Percentiles rank a stretch among this genome's conserved stretches.
These are phyloP conservation scores for Paramarasmius palmivorus DNA, from an alignment of 1,284 basidiomycete genomes.

Conservation along the genomic window DNA sequence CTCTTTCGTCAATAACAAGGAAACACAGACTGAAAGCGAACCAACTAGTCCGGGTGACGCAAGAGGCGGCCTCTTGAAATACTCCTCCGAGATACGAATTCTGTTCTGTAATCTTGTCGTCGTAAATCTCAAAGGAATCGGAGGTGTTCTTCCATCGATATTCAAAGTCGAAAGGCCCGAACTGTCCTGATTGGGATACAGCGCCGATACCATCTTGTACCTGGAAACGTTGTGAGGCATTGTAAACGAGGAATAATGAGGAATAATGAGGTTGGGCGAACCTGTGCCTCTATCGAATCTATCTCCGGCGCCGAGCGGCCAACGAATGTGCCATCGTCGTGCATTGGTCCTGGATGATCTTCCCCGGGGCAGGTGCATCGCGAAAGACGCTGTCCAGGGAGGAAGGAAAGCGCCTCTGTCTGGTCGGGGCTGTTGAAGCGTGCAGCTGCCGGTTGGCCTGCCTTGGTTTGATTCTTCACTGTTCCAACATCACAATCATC, in stretches of 20 bases:
- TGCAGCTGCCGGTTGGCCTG: constrained; percentile 24
- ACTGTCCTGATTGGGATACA: constrained; percentile 65
- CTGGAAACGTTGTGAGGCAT: background rate
- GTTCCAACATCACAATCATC: constrained; percentile 76
- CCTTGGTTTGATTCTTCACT: constrained; percentile 51
- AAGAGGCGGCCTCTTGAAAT: constrained; percentile 52
- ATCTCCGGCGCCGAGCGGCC: constrained; percentile 87
- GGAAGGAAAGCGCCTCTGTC: constrained; percentile 50
- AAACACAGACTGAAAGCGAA: background rate
- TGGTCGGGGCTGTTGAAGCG: constrained; percentile 31
- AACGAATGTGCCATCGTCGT: constrained; percentile 57
- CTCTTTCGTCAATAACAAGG: constrained; percentile 12
- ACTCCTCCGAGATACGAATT: constrained; percentile 42
- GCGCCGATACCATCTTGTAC: constrained; percentile 28
- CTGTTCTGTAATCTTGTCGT: constrained; percentile 34
- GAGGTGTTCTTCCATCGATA: constrained; percentile 49
- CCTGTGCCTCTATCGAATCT: constrained; percentile 76
- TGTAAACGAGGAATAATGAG: constrained; percentile 11
- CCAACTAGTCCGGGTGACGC: constrained; percentile 12
- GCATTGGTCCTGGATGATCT: constrained; percentile 80
- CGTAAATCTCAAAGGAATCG: constrained; percentile 44
- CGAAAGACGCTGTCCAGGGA: constrained; percentile 82
- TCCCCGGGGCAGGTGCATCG: constrained; percentile 80
- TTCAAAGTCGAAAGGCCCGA: constrained; percentile 51
- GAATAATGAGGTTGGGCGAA: constrained; percentile 23